Evolutionary conservation across 2,329 filamentous ascomycete genomes (phyloP).

Genomic region (Microascus cirrosus): DNA sequence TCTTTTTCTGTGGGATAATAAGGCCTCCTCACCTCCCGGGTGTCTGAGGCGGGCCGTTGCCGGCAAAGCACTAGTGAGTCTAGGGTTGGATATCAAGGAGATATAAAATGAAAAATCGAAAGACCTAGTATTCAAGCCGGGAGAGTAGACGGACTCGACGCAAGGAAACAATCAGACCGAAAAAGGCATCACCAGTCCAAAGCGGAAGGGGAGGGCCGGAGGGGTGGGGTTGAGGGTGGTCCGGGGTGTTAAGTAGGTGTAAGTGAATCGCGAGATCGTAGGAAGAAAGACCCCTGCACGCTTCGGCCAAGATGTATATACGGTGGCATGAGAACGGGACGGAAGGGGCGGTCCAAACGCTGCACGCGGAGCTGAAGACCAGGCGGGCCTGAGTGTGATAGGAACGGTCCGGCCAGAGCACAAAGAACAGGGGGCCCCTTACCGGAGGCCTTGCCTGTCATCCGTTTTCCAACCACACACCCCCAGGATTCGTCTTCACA

Average conservation of each 20-base stretch:
- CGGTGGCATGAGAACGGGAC: too few species aligned
- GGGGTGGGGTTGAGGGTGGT: slow-evolving; percentile 1
- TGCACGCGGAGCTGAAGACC: too few species aligned
- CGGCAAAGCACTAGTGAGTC: neutral
- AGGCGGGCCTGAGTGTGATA: too few species aligned
- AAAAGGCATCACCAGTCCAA: neutral
- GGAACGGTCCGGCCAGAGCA: too few species aligned
- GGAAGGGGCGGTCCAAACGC: too few species aligned
- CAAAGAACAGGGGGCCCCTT: too few species aligned
- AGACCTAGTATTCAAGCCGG: neutral
- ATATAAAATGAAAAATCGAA: neutral
- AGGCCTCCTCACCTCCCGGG: neutral
- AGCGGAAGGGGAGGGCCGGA: neutral
- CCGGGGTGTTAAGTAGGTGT: neutral
- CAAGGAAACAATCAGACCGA: neutral
- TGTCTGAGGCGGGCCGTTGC: neutral
- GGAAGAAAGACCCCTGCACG: neutral
- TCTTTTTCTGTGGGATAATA: neutral
- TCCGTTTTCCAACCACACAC: too few species aligned
- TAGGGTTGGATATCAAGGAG: neutral
- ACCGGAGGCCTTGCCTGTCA: too few species aligned
- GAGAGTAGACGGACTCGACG: neutral
- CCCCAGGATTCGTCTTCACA: too few species aligned
- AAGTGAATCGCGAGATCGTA: neutral
- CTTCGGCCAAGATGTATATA: too few species aligned